Conservation (phyloP, 2,329 filamentous ascomycete species). For the Colletotrichum sp. region DNA sequence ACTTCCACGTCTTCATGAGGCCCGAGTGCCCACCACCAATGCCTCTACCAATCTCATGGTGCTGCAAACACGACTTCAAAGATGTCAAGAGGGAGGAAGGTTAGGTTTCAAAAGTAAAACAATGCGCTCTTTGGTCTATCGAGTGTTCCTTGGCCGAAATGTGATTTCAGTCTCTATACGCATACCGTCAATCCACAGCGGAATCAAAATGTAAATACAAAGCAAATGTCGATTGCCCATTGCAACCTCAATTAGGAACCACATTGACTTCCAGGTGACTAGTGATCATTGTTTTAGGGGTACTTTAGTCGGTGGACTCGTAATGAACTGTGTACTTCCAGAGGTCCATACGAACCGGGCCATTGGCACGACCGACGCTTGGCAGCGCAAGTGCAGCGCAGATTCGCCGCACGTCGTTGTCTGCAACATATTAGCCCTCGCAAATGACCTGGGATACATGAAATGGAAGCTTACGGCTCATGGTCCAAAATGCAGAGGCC, state of each 20-base stretch:
- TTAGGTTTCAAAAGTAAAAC: too few relatives aligned
- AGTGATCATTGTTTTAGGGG: too few relatives aligned
- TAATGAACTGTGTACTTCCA: background rate
- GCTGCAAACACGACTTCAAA: too few relatives aligned
- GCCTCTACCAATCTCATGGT: background rate
- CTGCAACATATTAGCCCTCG: rapidly evolving
- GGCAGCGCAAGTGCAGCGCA: background rate
- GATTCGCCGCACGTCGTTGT: background rate
- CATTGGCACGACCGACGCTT: background rate
- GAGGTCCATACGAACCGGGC: background rate
- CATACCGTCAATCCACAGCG: background rate
- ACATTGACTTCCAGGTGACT: too few relatives aligned
- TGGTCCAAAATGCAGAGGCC: background rate
- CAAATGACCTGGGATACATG: too few relatives aligned
- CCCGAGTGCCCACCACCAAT: background rate
- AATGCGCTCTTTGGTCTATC: background rate
- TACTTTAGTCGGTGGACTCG: background rate
- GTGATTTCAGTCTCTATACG: background rate
- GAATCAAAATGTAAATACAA: background rate
- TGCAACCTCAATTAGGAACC: too few relatives aligned
- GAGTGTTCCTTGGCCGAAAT: background rate
- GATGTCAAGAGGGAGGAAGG: too few relatives aligned
- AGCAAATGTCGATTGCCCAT: background rate
- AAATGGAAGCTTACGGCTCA: background rate
- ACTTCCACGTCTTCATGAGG: background rate